A percentile compares a stretch with the other conserved stretches of the same genome.
phyloP scores from a whole-genome alignment of 1,284 basidiomycete genomes.

The Pholiota adiposa region DNA sequence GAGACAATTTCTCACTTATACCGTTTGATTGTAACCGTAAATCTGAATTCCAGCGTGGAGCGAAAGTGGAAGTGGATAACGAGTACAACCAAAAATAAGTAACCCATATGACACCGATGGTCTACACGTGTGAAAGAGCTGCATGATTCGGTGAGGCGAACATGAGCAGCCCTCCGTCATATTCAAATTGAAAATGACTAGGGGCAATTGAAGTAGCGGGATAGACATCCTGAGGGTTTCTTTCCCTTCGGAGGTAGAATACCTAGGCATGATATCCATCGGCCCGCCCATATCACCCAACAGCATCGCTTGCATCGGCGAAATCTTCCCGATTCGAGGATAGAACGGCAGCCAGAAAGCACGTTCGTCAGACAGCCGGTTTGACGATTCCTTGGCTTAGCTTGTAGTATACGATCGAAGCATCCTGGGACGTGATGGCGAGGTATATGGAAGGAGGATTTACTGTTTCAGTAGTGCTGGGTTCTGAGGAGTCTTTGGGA shows the following conservation, averaged over 20 bases:
- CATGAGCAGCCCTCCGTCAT: too few species aligned
- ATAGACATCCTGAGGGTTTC: too few species aligned
- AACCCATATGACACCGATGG: too few species aligned
- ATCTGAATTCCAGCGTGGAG: too few species aligned
- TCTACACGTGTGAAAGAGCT: too few species aligned
- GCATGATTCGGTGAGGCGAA: too few species aligned
- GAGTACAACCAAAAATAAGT: too few species aligned
- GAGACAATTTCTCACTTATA: too few species aligned
- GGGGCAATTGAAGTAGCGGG: too few species aligned
- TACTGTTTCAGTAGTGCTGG: background rate
- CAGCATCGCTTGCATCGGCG: background rate
- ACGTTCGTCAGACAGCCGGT: constrained; percentile 54
- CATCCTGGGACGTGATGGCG: constrained; percentile 75
- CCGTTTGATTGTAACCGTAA: background rate
- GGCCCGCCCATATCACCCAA: background rate
- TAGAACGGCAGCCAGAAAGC: background rate
- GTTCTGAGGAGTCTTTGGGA: constrained; percentile 5
- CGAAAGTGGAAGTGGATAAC: background rate
- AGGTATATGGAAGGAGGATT: constrained; percentile 59
- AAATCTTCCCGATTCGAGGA: background rate
- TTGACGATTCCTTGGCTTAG: constrained; percentile 76
- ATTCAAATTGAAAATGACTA: too few species aligned
- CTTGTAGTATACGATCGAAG: constrained; percentile 83
- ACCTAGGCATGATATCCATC: background rate
- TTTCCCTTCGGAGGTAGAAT: background rate